Percentiles rank a stretch among this genome's conserved stretches.
These are phyloP conservation scores for Rhynchospora tenuis DNA, from an alignment of 176 grass and related monocot species.

Conservation along the genomic window DNA sequence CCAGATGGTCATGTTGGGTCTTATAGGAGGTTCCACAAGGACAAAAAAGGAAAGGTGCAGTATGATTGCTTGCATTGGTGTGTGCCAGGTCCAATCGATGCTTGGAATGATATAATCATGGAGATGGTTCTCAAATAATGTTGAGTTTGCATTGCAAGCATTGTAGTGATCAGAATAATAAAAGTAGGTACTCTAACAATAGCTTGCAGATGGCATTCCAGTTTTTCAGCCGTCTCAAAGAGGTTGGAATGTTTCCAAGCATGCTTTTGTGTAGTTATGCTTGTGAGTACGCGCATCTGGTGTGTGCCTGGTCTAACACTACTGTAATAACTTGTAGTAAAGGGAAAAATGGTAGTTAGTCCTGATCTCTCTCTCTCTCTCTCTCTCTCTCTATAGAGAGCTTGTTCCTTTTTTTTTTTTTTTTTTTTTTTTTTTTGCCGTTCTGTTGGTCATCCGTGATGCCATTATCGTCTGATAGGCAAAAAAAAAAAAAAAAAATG, in stretches of 20 bases:
- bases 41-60: conserved; percentile 33
- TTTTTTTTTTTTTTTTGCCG: not conserved
- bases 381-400: not conserved
- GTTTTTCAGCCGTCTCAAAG: not conserved
- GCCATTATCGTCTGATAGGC: not conserved
- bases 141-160: not conserved
- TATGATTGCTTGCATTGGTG: conserved; percentile 97
- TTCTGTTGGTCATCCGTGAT: not conserved
- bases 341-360: not conserved
- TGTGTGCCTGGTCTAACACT: conserved; percentile 10
- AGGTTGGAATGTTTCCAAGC: not conserved
- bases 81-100: conserved; percentile 68
- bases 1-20: conserved; percentile 73
- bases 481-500: not conserved
- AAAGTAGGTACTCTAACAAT: not conserved
- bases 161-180: not conserved
- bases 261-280: conserved; percentile 23
- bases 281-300: not conserved
- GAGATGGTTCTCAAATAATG: conserved; percentile 45
- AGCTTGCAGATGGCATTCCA: not conserved
- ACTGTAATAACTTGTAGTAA: not conserved
- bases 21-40: conserved; percentile 51
- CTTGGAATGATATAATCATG: conserved; percentile 80
- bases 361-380: not conserved
- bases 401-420: not conserved